Evolutionary conservation across 176 grass and related monocot genomes (phyloP).

Genomic region (Lolium perenne): DNA sequence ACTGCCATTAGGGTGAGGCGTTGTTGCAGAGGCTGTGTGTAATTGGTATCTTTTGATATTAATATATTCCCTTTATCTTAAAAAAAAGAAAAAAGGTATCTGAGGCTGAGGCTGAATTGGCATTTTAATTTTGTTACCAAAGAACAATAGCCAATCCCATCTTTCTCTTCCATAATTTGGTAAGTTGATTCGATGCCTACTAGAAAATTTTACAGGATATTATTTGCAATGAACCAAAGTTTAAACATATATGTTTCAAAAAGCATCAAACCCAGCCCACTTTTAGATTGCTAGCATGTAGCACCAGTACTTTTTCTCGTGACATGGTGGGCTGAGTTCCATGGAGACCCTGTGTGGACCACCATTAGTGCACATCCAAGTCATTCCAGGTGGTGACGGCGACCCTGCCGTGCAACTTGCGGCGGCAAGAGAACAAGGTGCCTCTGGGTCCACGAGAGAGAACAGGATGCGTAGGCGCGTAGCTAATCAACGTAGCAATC

Average conservation of each 20-base stretch:
- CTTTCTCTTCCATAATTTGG: too few species aligned
- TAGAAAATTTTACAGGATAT: neutral
- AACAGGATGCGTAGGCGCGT: conserved; percentile 21
- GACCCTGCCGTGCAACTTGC: conserved; percentile 36
- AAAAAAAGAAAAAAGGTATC: too few species aligned
- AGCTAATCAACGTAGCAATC: neutral
- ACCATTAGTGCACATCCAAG: conserved; percentile 37
- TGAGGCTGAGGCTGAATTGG: too few species aligned
- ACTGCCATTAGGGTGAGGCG: too few species aligned
- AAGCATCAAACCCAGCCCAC: neutral
- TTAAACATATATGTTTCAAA: neutral
- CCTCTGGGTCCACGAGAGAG: neutral
- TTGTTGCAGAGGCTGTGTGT: too few species aligned
- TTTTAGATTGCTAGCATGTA: neutral
- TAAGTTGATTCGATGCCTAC: too few species aligned
- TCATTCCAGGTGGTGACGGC: conserved; percentile 42
- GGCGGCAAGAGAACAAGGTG: conserved; percentile 37
- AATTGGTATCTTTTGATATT: too few species aligned
- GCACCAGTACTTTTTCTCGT: neutral
- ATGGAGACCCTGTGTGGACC: neutral
- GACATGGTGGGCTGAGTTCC: neutral
- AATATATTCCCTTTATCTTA: too few species aligned
- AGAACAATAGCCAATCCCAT: too few species aligned
- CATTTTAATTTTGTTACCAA: too few species aligned
- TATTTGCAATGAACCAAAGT: neutral